phyloP scores from a whole-genome alignment of 345 rosid species.

The Heritiera fomes region DNA sequence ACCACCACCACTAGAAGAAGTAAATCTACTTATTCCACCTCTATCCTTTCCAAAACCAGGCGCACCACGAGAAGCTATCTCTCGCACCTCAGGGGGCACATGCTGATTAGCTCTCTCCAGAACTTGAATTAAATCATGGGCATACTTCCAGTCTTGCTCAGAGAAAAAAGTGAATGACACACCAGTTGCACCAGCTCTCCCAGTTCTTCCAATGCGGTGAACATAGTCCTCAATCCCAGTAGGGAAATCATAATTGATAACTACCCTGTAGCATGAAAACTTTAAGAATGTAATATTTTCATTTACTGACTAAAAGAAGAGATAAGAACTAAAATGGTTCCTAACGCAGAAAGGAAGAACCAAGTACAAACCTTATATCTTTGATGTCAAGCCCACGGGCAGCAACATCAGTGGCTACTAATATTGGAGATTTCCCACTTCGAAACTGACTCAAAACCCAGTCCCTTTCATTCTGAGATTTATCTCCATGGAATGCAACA shows the following conservation, averaged over 20 bases:
- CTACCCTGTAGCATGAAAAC: constrained; percentile 56
- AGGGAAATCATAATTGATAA: constrained; percentile 93
- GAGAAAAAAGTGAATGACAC: constrained; percentile 89
- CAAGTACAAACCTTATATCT: constrained; percentile 65
- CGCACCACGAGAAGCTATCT: constrained; percentile 83
- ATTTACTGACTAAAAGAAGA: constrained; percentile 3
- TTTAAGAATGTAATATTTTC: constrained; percentile 5
- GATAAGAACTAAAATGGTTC: not conserved
- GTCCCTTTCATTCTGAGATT: constrained; percentile 95
- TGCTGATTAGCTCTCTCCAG: constrained; percentile 91
- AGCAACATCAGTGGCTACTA: constrained; percentile 98
- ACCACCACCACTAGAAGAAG: constrained; percentile 52
- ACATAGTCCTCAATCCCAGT: constrained; percentile 96
- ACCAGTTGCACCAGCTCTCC: constrained; percentile 98
- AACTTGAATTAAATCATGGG: constrained; percentile 79
- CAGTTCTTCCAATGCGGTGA: constrained; percentile 98
- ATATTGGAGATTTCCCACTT: constrained; percentile 71
- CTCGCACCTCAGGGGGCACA: constrained; percentile 82
- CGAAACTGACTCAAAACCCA: constrained; percentile 92
- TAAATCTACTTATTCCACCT: constrained; percentile 70
- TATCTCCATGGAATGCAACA: constrained; percentile 91
- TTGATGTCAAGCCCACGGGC: constrained; percentile 96
- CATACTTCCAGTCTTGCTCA: constrained; percentile 88
- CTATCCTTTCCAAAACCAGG: constrained; percentile 67
- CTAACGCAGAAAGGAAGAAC: not conserved